phyloP scores from a whole-genome alignment of 1,284 basidiomycete genomes.

The Cystobasidiaceae sp. region DNA sequence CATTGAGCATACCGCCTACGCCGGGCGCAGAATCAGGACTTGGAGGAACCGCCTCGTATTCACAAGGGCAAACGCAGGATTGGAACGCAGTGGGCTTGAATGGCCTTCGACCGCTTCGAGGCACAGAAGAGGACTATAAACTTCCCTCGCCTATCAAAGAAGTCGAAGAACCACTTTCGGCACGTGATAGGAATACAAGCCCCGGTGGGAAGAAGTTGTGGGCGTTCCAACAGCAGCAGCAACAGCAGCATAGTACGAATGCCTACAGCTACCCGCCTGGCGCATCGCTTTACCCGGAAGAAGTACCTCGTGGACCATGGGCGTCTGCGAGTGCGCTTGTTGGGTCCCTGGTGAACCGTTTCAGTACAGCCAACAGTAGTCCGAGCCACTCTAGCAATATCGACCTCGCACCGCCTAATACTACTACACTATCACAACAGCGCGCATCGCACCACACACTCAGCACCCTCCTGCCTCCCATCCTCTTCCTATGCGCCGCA shows the following conservation, averaged over 20 bases:
- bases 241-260: too few species aligned
- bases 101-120: not conserved
- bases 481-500: constrained; percentile 38
- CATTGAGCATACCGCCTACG: constrained; percentile 24
- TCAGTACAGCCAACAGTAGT: not conserved
- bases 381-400: not conserved
- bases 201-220: too few species aligned
- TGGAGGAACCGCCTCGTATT: constrained; percentile 1
- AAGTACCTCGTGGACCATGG: too few species aligned
- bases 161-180: not conserved
- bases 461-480: constrained; percentile 37
- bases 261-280: too few species aligned
- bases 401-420: too few species aligned
- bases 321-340: too few species aligned
- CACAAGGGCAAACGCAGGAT: not conserved
- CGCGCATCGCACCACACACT: not conserved
- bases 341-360: too few species aligned
- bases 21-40: too few species aligned
- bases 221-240: not conserved
- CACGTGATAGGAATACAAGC: not conserved
- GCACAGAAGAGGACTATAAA: constrained; percentile 7
- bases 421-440: too few species aligned
- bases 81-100: too few species aligned
- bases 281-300: too few species aligned
- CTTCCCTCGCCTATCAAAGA: constrained; percentile 16